phyloP scores from a whole-genome alignment of 768 basidiomycete species.

The Hygrophoropsis aurantiaca region DNA sequence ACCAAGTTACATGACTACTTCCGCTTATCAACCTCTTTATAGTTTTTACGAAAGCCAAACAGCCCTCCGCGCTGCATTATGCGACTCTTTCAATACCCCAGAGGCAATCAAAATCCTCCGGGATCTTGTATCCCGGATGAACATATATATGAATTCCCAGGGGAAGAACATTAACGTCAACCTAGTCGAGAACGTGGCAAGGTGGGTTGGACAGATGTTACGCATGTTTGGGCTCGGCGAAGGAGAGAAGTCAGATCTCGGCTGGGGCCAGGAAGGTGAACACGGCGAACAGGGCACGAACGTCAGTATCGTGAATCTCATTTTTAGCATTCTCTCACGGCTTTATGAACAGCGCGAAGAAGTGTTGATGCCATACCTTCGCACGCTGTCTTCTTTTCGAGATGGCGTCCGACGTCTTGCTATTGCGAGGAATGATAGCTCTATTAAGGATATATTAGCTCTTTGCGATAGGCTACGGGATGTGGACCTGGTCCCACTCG shows the following conservation, averaged over 20 bases:
- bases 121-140: constrained; percentile 81
- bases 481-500: constrained; percentile 86
- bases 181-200: constrained; percentile 61
- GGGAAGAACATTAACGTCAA: constrained; percentile 58
- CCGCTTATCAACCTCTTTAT: constrained; percentile 10
- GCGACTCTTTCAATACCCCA: constrained; percentile 97
- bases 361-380: constrained; percentile 85
- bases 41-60: constrained; percentile 77
- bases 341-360: constrained; percentile 65
- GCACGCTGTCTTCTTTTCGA: constrained; percentile 84
- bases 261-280: constrained; percentile 77
- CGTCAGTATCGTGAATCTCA: constrained; percentile 38
- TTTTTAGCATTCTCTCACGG: constrained; percentile 1
- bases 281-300: constrained; percentile 34
- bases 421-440: constrained; percentile 63
- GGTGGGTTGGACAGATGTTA: constrained; percentile 73
- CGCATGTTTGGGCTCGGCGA: constrained; percentile 80
- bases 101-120: constrained; percentile 72
- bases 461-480: constrained; percentile 91
- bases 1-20: constrained; percentile 1
- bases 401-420: constrained; percentile 85
- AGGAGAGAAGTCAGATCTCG: constrained; percentile 64
- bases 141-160: constrained; percentile 80
- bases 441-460: constrained; percentile 77
- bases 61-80: constrained; percentile 82